Percentiles rank a stretch among this genome's conserved stretches.
Conservation (phyloP, 2,329 filamentous ascomycete species). For the Talaromyces rugulosus region DNA sequence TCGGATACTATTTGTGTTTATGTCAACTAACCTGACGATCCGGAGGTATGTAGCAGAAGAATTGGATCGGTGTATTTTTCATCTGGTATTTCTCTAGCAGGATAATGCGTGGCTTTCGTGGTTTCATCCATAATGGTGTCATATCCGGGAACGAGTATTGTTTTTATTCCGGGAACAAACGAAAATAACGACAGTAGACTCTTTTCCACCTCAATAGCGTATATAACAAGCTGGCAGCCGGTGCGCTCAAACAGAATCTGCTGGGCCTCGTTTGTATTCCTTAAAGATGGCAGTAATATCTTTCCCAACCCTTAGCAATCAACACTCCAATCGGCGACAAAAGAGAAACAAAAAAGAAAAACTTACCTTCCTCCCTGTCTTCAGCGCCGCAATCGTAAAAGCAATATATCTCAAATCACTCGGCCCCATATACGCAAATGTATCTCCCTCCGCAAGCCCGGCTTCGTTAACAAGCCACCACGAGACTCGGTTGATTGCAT, state of each 20-base stretch:
- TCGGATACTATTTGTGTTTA: neutral
- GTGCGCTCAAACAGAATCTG: conserved; percentile 11
- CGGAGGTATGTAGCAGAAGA: conserved; percentile 11
- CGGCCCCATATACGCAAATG: conserved; percentile 13
- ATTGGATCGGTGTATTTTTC: conserved; percentile 12
- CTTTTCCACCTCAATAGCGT: conserved; percentile 11
- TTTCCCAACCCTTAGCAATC: neutral
- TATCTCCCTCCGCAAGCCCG: conserved; percentile 3
- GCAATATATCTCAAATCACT: conserved; percentile 13
- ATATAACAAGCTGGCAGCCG: conserved; percentile 7
- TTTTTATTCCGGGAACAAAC: conserved; percentile 2
- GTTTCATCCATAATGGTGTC: conserved; percentile 1
- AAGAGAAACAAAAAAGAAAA: neutral
- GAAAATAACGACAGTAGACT: conserved; percentile 9
- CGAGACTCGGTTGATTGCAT: conserved; percentile 12
- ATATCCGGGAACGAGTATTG: neutral
- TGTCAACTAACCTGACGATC: conserved; percentile 10
- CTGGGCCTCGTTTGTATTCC: conserved; percentile 13
- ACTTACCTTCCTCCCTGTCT: conserved; percentile 13
- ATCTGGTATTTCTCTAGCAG: conserved; percentile 5
- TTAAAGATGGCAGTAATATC: conserved; percentile 12
- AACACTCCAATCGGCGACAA: neutral
- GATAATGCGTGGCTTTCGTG: conserved; percentile 1
- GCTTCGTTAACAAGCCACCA: conserved; percentile 12
- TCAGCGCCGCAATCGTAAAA: conserved; percentile 8